Percentiles rank a stretch among this genome's conserved stretches.
Evolutionary conservation across 1,284 basidiomycete species (phyloP).

Genomic region (Irpex sp.): DNA sequence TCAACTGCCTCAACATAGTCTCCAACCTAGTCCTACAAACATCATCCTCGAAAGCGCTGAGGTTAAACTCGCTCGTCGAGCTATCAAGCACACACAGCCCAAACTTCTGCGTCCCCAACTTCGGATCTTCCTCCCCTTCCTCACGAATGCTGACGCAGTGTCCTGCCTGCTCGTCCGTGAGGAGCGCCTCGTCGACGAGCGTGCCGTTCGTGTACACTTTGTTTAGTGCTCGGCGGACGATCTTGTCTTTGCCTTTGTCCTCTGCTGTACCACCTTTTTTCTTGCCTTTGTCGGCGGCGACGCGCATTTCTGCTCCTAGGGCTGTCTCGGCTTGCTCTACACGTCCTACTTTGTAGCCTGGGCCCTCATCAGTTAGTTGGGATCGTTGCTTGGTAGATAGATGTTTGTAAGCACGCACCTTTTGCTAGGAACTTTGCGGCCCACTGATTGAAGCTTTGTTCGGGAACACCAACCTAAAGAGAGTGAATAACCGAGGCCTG

Average conservation of each 20-base stretch:
- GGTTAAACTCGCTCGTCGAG: slow-evolving; percentile 92
- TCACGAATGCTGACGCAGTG: slow-evolving; percentile 93
- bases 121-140: slow-evolving; percentile 31
- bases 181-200: slow-evolving; percentile 84
- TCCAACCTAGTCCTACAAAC: slow-evolving; percentile 89
- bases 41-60: slow-evolving; percentile 90
- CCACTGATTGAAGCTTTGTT: slow-evolving; percentile 91
- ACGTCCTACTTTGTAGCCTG: slow-evolving; percentile 93
- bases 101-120: slow-evolving; percentile 56
- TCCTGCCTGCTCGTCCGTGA: slow-evolving; percentile 91
- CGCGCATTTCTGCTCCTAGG: slow-evolving; percentile 75
- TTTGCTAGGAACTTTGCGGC: slow-evolving; percentile 82
- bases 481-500: not conserved
- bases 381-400: not conserved
- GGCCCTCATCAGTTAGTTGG: slow-evolving; percentile 4
- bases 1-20: slow-evolving; percentile 88
- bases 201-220: slow-evolving; percentile 98
- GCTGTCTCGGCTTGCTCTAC: slow-evolving; percentile 98
- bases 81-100: slow-evolving; percentile 96
- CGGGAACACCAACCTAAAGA: slow-evolving; percentile 87
- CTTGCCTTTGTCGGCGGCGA: slow-evolving; percentile 66
- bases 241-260: slow-evolving; percentile 60
- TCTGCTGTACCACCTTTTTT: slow-evolving; percentile 34
- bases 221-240: slow-evolving; percentile 83
- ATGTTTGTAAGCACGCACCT: slow-evolving; percentile 39